Evolutionary conservation across 2,329 filamentous ascomycete species (phyloP).

Genomic region (Monosporascus sp.): DNA sequence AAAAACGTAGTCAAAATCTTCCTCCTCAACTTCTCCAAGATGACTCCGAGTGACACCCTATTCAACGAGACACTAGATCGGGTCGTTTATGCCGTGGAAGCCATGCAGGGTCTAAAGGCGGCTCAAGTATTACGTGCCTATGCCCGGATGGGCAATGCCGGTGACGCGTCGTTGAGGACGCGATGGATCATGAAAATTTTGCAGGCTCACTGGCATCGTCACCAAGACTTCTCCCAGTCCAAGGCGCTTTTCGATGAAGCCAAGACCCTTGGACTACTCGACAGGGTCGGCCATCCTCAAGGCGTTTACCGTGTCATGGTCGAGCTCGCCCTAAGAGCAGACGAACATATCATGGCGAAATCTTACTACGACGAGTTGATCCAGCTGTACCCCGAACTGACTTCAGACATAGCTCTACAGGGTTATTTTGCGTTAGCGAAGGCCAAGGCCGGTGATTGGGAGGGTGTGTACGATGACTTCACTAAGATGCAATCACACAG

Average conservation of each 20-base stretch:
- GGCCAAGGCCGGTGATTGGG: slow-evolving; percentile 38
- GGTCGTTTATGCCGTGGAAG: slow-evolving; percentile 29
- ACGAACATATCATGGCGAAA: slow-evolving; percentile 25
- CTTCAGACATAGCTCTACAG: slow-evolving; percentile 28
- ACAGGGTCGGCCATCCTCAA: slow-evolving; percentile 20
- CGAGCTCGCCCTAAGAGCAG: slow-evolving; percentile 34
- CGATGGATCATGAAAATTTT: slow-evolving; percentile 34
- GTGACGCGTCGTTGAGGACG: slow-evolving; percentile 19
- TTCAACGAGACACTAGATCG: slow-evolving; percentile 24
- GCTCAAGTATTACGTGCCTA: slow-evolving; percentile 26
- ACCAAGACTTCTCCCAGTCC: slow-evolving; percentile 19
- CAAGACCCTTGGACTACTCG: slow-evolving; percentile 17
- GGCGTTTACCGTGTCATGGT: slow-evolving; percentile 34
- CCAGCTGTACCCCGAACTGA: slow-evolving; percentile 18
- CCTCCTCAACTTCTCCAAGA: slow-evolving; percentile 25
- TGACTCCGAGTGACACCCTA: slow-evolving; percentile 9
- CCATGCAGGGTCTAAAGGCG: slow-evolving; percentile 21
- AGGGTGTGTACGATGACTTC: slow-evolving; percentile 31
- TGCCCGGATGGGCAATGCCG: slow-evolving; percentile 15
- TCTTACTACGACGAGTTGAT: slow-evolving; percentile 24
- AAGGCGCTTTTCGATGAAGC: slow-evolving; percentile 24
- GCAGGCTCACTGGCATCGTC: slow-evolving; percentile 29
- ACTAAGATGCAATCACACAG: slow-evolving; percentile 14
- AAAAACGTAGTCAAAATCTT: slow-evolving; percentile 31
- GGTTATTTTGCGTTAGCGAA: slow-evolving; percentile 31